Evolutionary conservation across 164 flowering plant species (phyloP), one percentile per base, ranked within the genome.

Genomic region (Annona cherimola): DNA sequence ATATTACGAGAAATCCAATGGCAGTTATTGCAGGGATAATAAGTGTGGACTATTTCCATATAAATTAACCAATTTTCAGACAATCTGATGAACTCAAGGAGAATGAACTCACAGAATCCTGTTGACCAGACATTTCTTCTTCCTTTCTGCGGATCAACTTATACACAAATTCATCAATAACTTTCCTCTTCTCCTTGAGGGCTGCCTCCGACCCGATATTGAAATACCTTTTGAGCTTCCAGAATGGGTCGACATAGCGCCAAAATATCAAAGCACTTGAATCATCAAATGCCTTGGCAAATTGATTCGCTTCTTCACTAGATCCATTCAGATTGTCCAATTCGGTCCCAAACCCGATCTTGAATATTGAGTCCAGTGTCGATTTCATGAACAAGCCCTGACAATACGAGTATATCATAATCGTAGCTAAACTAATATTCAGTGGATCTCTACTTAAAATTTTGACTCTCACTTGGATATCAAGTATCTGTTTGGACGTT

Each of bases 301-400:
- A 87, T 16, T n/a, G 61, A 0, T 2, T 69, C 14, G 84, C 86
- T 42, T 82, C 83, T 69, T 81, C 60, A 71, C 73, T 84, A 65
- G 88, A 74, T 7, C 85, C 88, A 5, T 64, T 77, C 75, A 88
- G 66, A 81, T 85, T 78, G 60, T 87, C 78, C 73, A 90, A 78
- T 0, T 87, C 89, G 46, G 81, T 84, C 4, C 97, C 94, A 79
- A 92, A 89, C 46, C 88, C 93, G 66, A 91, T 90, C 83, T 85
- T 86, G 85, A 88, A 85, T 67, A 88, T 90, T 4, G 94, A 84
- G 66, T 88, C 94, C 73, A 88, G 68, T 4, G 84, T 71, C 70
- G 76, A 80, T 72, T 82, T 83, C 90, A 89, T 84, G 12, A 89
- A 70, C 45, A 88, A 45, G 19, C 85, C 92, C 96, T 91, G 76